Base-by-base conservation (phyloP, 441 rosid genomes). In the Brassica balearica region DNA sequence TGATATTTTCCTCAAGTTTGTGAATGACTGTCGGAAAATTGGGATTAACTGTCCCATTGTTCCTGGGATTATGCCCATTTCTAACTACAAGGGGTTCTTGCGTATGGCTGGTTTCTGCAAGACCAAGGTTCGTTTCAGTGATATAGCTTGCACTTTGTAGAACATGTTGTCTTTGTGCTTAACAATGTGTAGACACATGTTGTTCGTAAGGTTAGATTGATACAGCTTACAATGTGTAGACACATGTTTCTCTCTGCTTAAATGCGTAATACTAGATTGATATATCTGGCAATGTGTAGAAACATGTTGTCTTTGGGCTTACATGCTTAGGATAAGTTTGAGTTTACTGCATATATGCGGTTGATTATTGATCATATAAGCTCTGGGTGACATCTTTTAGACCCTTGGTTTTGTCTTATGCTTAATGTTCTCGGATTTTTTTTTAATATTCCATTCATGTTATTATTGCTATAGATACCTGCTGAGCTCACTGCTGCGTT, bases 31-130 rank as follows among this genome's bases (percentile, higher is more conserved):
- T 81, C 96, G 90, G 59, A 92, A 92, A 86, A 87, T 96, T 23
- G 98, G 99, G 76, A 96, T 96, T 3, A 84, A 74, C 3, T 94
- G 97, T 72, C 99, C 98, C 53, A 88, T 94, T 71, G 99, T 96
- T 73, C 99, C 99, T 64, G 99, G 98, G 68, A 96, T 96, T 77
- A 96, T 96, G 98, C 97, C 97, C 65, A 96, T 96, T 76, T 86
- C 91, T 74, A 94, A 94, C 86, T 94, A 96, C 84, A 96, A 90
- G 85, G 98, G 99, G 55, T 94, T 96, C 88, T 29, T 90, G 68
- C 93, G 99, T 23, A 96, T 96, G 99, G 86, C 98, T 76, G 99
- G 98, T 59, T 96, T 96, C 79, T 94, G 99, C 87, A 96, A 96
- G 80, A 94, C 99, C 34, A 94, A 88, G 97, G 99, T 96, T 82